Evolutionary conservation across 2,329 filamentous ascomycete species (phyloP), one percentile per base, ranked within the genome.

Genomic region (Colletotrichum brevisporum): DNA sequence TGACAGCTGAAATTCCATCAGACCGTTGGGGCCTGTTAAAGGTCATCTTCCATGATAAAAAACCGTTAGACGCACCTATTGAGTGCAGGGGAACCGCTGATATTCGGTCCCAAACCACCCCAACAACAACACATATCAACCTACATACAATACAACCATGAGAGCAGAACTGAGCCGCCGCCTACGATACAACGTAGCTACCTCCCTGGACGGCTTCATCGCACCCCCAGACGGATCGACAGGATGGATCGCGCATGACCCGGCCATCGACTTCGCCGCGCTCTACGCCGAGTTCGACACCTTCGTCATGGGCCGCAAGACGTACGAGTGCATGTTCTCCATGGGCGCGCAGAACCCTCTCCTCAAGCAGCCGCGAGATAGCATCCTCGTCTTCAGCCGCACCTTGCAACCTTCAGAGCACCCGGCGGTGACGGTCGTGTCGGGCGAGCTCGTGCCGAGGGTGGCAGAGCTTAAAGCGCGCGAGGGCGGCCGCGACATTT

Each of bases 251-350:
- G 63, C 77, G 13, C 56, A 76, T 1, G 79, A 80, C 67, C 8
- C 65, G 0, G 72, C 66, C 51, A 78, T 81, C 41, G 76, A 79
- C 57, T 81, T 81, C n/a, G 63, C 70, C 0, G 63, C 73, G 0
- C 74, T 81, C 0, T 78, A 79, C 60, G 70, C 71, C 1, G 63
- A 78, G 6, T 81, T 80, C 57, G 74, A 74, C 45, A 67, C 58
- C 6, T 79, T 79, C 43, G 39, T 81, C 71, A 81, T 81, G 78
- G 79, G 70, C 2, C 78, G 79, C 21, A 78, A 76, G 63, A 80
- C 79, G 0, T 81, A 79, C 63, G 71, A 81, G 18, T 71, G 72
- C 9, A 76, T 81, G 65, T 47, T 56, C 13, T 12, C 31, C 27
- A 50, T 48, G 64, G 65, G 63, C 48, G 69, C 51, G 41, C 57